phyloP scores from a whole-genome alignment of 805 yeast species.

The Saturnispora halmiae region DNA sequence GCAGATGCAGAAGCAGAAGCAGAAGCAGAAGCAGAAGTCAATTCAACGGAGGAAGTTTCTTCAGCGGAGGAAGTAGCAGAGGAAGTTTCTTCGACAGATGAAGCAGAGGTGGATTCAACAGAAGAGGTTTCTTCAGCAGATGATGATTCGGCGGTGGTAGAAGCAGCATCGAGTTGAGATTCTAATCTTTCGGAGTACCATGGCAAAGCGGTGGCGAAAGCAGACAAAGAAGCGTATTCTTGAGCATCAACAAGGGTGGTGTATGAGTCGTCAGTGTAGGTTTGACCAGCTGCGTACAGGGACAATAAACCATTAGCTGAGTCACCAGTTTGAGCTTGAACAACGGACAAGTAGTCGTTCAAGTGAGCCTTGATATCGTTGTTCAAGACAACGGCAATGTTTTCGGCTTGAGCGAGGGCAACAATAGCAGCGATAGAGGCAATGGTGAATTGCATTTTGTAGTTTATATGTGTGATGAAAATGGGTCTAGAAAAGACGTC shows the following conservation, averaged over 20 bases:
- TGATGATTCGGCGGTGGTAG: constrained; percentile 13
- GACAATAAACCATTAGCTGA: constrained; percentile 27
- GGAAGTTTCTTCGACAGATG: constrained; percentile 14
- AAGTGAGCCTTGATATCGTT: constrained; percentile 29
- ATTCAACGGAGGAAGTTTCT: background rate
- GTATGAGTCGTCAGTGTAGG: constrained; percentile 38
- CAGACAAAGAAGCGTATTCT: constrained; percentile 15
- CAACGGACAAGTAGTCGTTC: constrained; percentile 27
- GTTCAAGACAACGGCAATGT: constrained; percentile 31
- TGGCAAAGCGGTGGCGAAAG: constrained; percentile 27
- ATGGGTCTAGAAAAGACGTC: background rate
- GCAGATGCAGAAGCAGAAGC: constrained; percentile 11
- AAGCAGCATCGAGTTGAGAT: constrained; percentile 14
- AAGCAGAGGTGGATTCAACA: constrained; percentile 5
- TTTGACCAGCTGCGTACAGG: constrained; percentile 27
- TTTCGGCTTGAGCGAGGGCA: constrained; percentile 20
- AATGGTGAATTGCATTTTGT: constrained; percentile 22
- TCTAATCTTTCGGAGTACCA: constrained; percentile 29
- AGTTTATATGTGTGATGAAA: background rate
- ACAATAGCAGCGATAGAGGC: constrained; percentile 19
- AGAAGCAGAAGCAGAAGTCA: constrained; percentile 10
- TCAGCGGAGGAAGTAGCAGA: constrained; percentile 13
- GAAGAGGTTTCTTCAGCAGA: constrained; percentile 7
- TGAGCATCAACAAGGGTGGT: constrained; percentile 31
- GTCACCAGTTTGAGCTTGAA: constrained; percentile 23